These are phyloP conservation scores for Penicillium sp. DNA, from an alignment of 2,329 filamentous ascomycete species.

Conservation along the genomic window DNA sequence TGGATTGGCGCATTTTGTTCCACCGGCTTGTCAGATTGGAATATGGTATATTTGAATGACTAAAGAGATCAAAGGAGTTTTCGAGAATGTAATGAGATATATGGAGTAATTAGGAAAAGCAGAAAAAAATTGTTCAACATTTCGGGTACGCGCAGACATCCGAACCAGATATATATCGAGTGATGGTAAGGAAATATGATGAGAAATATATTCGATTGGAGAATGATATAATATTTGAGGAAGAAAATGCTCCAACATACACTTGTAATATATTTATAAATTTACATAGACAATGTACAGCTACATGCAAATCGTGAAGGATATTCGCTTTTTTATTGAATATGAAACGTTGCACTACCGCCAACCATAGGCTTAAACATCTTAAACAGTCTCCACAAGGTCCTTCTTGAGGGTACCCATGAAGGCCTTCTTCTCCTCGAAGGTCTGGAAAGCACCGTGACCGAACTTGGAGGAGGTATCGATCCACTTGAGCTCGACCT, in stretches of 20 bases:
- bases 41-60: background rate
- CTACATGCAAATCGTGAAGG: slow-evolving; percentile 26
- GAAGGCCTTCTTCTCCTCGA: slow-evolving; percentile 96
- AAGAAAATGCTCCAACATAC: background rate
- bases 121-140: background rate
- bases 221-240: background rate
- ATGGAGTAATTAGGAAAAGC: background rate
- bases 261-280: background rate
- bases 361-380: slow-evolving; percentile 39
- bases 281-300: background rate
- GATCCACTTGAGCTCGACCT: slow-evolving; percentile 99
- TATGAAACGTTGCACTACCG: slow-evolving; percentile 38
- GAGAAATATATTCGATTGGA: background rate
- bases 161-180: background rate
- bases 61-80: too few relatives aligned
- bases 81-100: background rate
- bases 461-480: slow-evolving; percentile 99
- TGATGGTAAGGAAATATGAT: too few relatives aligned
- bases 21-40: background rate
- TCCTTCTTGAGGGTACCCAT: slow-evolving; percentile 99
- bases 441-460: slow-evolving; percentile 99
- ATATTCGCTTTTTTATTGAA: slow-evolving; percentile 44
- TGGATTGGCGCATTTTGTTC: slow-evolving; percentile 15
- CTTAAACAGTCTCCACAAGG: slow-evolving; percentile 57
- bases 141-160: background rate